Evolutionary conservation across 768 basidiomycete genomes (phyloP).

Genomic region (Lepiota brunneoincarnata): DNA sequence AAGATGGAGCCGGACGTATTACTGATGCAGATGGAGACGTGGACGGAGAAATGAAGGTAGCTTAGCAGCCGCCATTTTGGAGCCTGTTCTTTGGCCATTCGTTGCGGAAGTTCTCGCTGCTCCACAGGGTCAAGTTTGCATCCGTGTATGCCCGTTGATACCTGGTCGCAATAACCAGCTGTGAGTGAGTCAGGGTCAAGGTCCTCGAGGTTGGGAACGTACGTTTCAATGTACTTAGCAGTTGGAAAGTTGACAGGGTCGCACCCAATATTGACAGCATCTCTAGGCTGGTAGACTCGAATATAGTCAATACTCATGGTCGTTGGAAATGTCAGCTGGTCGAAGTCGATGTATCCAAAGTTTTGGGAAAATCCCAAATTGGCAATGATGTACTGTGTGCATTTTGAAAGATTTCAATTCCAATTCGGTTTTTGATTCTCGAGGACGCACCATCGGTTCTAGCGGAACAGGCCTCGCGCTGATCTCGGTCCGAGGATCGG

Average conservation of each 20-base stretch:
- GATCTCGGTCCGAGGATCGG: constrained; percentile 53
- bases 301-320: constrained; percentile 80
- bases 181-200: neutral
- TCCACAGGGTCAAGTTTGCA: constrained; percentile 40
- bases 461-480: constrained; percentile 56
- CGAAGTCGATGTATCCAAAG: constrained; percentile 66
- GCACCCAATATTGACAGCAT: constrained; percentile 55
- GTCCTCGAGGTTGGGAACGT: constrained; percentile 21
- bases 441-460: constrained; percentile 63
- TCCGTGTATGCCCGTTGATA: constrained; percentile 40
- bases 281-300: constrained; percentile 64
- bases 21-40: neutral
- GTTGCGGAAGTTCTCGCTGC: constrained; percentile 27
- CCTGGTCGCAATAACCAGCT: constrained; percentile 16
- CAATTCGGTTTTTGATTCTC: constrained; percentile 19
- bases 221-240: constrained; percentile 69
- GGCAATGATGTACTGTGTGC: constrained; percentile 60
- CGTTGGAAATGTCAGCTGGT: constrained; percentile 49
- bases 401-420: neutral
- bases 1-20: neutral
- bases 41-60: neutral
- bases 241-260: constrained; percentile 79
- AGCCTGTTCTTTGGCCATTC: constrained; percentile 39
- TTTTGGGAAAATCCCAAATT: constrained; percentile 69
- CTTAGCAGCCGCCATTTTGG: constrained; percentile 11